Evolutionary conservation across 1,139 yeast genomes (phyloP).

Genomic region (Blastobotrys arbuscula): DNA sequence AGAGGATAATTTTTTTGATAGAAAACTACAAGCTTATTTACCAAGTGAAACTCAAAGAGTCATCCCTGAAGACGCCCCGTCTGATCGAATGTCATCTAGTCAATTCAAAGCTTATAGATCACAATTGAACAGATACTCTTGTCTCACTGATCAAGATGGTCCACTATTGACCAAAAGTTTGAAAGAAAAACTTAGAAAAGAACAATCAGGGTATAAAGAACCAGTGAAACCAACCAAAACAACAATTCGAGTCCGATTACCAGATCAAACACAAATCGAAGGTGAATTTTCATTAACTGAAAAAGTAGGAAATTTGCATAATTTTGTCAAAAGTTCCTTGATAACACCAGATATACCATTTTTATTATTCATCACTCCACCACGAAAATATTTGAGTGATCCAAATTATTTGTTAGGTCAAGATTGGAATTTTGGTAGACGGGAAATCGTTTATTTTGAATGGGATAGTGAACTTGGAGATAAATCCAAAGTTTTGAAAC

Average conservation of each 20-base stretch:
- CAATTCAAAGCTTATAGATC: slow-evolving; percentile 25
- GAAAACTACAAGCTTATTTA: slow-evolving; percentile 22
- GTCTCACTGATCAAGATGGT: slow-evolving; percentile 22
- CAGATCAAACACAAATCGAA: slow-evolving; percentile 32
- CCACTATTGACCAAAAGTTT: slow-evolving; percentile 31
- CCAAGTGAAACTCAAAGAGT: slow-evolving; percentile 15
- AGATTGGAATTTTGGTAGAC: slow-evolving; percentile 28
- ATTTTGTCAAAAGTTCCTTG: slow-evolving; percentile 26
- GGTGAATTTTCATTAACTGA: slow-evolving; percentile 29
- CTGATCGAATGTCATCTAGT: slow-evolving; percentile 21
- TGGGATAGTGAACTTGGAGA: slow-evolving; percentile 24
- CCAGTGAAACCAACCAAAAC: slow-evolving; percentile 28
- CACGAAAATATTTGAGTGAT: slow-evolving; percentile 23
- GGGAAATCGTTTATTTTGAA: slow-evolving; percentile 29
- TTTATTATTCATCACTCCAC: slow-evolving; percentile 29
- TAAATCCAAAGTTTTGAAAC: slow-evolving; percentile 16
- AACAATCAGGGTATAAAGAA: slow-evolving; percentile 30
- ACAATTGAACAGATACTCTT: slow-evolving; percentile 23
- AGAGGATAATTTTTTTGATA: not conserved
- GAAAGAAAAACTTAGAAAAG: slow-evolving; percentile 22
- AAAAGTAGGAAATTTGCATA: slow-evolving; percentile 25
- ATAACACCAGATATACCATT: slow-evolving; percentile 26
- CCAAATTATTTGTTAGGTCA: slow-evolving; percentile 18
- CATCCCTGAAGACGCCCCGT: slow-evolving; percentile 15
- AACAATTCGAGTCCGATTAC: slow-evolving; percentile 30